phyloP scores from a whole-genome alignment of 305 asterid genomes.

The Solanum hybrid region DNA sequence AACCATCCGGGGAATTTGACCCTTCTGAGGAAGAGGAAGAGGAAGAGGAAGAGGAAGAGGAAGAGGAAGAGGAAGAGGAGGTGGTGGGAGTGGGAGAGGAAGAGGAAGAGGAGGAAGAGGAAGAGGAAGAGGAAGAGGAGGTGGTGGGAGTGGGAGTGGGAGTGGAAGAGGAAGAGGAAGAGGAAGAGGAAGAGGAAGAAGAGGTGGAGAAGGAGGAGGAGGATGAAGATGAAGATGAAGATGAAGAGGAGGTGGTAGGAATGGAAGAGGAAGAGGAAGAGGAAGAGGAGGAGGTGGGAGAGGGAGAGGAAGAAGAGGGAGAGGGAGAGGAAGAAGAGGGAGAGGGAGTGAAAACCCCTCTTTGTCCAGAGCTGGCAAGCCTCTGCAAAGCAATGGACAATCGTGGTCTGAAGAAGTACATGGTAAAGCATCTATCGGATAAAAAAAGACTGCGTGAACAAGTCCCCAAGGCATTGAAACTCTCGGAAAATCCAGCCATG shows the following conservation, averaged over 20 bases:
- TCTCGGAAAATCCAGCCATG: conserved; percentile 41
- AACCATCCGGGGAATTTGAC: background rate
- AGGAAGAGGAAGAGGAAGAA: rapidly evolving
- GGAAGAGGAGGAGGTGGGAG: no score
- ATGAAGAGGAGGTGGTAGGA: no score
- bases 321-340: rapidly evolving
- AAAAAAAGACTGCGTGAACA: conserved; percentile 41
- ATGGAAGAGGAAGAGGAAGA: background rate
- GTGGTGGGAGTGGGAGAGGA: background rate
- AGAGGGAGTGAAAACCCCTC: background rate
- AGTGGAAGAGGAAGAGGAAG: no score
- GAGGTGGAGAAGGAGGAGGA: background rate
- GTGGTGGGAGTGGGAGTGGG: background rate
- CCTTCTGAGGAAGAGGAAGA: background rate
- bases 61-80: background rate
- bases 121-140: no score
- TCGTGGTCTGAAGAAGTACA: conserved; percentile 39
- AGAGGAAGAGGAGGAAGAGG: rapidly evolving
- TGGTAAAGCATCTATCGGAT: conserved; percentile 26
- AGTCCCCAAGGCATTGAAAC: conserved; percentile 53
- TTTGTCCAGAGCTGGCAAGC: conserved; percentile 33
- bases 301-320: background rate
- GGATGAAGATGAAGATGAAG: background rate
- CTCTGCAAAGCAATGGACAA: conserved; percentile 47
- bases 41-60: background rate